These are phyloP conservation scores for Peronosclerospora sorghi DNA, from an alignment of 352 stramenopile genomes.

Conservation along the genomic window DNA sequence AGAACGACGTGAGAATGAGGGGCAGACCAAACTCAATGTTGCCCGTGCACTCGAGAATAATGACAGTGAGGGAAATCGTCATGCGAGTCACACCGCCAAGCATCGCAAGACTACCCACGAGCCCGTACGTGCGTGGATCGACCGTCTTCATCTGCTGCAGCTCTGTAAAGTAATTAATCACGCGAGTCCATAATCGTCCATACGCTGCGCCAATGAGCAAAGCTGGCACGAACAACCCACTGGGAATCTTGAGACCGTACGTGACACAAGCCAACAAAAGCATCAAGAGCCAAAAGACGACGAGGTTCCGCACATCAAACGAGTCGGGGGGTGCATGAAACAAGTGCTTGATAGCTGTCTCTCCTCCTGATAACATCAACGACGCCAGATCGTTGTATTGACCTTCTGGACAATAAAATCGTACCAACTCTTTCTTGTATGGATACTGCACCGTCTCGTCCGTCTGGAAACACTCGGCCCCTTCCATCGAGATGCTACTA, in stretches of 20 bases:
- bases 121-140: conserved; percentile 87
- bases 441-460: conserved; percentile 64
- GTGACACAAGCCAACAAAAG: conserved; percentile 83
- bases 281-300: conserved; percentile 70
- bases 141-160: conserved; percentile 48
- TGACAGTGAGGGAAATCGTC: conserved; percentile 98
- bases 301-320: conserved; percentile 64
- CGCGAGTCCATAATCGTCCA: conserved; percentile 80
- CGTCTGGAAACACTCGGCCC: conserved; percentile 47
- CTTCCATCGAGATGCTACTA: conserved; percentile 30
- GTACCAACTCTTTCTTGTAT: conserved; percentile 85
- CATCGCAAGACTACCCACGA: conserved; percentile 93
- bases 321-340: conserved; percentile 85
- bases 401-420: conserved; percentile 90
- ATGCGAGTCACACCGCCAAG: conserved; percentile 95
- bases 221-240: conserved; percentile 93
- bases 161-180: conserved; percentile 73
- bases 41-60: conserved; percentile 96
- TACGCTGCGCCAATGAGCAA: conserved; percentile 93
- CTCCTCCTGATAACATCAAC: conserved; percentile 90
- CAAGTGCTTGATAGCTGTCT: conserved; percentile 91
- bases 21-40: conserved; percentile 97
- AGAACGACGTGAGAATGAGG: conserved; percentile 96
- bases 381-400: conserved; percentile 97
- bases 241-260: conserved; percentile 94